Evolutionary conservation across 2,329 filamentous ascomycete species (phyloP), one percentile per base, ranked within the genome.

Genomic region (Rutstroemia sp.): DNA sequence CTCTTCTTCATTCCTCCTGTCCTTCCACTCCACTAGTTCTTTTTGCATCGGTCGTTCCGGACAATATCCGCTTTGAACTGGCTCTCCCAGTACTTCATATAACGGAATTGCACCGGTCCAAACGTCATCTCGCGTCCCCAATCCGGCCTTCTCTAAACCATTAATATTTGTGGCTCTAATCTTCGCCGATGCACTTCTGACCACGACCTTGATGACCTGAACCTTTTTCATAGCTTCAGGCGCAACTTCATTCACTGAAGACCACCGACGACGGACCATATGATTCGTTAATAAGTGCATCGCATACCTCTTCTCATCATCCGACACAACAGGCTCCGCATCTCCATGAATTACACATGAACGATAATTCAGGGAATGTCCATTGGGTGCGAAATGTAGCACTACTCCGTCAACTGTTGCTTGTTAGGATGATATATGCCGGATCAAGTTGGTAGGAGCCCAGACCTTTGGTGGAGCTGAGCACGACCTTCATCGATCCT

Each of bases 331-430:
- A 2, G 85, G 70, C 14, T 72, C 75, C 0, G 85, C 89, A 67
- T 84, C 79, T 1, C 89, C 89, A 66, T 92, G 89, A 16, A 92
- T 76, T 6, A 89, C 75, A 17, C 87, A 87, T 6, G 48, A 52
- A 60, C 89, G 87, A 74, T 92, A 95, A 74, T 94, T 92, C 75
- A 89, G 91, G 73, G 82, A 88, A 75, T 92, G 88, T 57, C 80
- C 81, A 74, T 88, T 86, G n/a, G 89, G 86, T 1, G 88, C 89
- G 14, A 92, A 78, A 19, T 86, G 80, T 34, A 95, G 81, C 16
- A 94, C 83, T 54, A 92, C 75, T 47, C 88, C 89, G 72, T 94
- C 88, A 46, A 92, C 38, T 52, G 25, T 14, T 34, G 12, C 30
- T 34, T 3, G 9, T 34, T 34, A 34, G 30, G 1, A 34, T 12